A percentile compares a stretch with the other conserved stretches of the same genome.
Evolutionary conservation across 495 filamentous ascomycete genomes (phyloP).

Genomic region (Neurospora sp.): DNA sequence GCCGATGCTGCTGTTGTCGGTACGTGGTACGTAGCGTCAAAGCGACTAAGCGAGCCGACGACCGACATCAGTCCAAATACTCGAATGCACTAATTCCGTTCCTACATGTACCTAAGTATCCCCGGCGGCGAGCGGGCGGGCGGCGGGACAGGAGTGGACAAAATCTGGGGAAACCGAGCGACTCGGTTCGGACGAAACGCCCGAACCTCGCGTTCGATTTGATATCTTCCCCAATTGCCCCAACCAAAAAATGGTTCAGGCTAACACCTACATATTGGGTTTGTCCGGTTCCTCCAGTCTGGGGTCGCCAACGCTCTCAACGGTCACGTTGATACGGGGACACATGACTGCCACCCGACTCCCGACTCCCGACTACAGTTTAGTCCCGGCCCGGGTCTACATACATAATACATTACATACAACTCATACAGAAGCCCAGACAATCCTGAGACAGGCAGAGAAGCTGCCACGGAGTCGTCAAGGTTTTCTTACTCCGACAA

Average conservation of each 20-base stretch:
- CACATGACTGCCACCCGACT: not conserved
- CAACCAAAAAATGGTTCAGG: not conserved
- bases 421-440: not conserved
- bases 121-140: not conserved
- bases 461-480: not conserved
- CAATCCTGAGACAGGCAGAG: not conserved
- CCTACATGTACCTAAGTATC: not conserved
- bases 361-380: not conserved
- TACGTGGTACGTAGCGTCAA: no score
- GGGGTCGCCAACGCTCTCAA: not conserved
- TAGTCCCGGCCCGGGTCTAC: not conserved
- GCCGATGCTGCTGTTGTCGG: not conserved
- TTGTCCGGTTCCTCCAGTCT: not conserved
- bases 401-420: not conserved
- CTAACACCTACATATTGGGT: not conserved
- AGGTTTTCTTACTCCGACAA: not conserved
- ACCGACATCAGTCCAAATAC: not conserved
- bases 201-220: not conserved
- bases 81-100: not conserved
- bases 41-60: no score
- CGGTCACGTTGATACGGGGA: not conserved
- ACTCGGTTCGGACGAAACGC: not conserved
- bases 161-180: not conserved
- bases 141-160: not conserved
- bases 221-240: not conserved